Conservation (phyloP, 305 asterid genomes). For the Striga hermonthica region DNA sequence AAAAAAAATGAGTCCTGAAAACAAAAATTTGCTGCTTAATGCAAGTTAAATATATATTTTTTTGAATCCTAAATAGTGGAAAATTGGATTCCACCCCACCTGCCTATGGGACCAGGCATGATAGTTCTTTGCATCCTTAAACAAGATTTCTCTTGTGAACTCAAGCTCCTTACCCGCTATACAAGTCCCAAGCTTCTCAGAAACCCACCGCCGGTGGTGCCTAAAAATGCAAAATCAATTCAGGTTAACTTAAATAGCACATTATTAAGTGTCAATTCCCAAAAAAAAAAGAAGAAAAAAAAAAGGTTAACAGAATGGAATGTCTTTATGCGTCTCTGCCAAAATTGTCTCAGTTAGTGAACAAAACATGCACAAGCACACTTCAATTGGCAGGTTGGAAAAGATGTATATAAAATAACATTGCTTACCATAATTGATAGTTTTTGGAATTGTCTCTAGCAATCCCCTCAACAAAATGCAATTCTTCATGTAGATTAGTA, state of each 20-base stretch:
- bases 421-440: constrained; percentile 82
- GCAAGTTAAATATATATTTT: background rate
- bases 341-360: background rate
- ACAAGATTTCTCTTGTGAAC: constrained; percentile 61
- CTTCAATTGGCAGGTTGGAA: background rate
- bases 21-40: constrained; percentile 5
- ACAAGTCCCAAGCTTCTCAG: constrained; percentile 70
- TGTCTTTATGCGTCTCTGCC: too few relatives aligned
- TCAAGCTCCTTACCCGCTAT: constrained; percentile 62
- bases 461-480: constrained; percentile 60
- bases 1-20: constrained; percentile 13
- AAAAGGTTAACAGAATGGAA: too few relatives aligned
- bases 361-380: constrained; percentile 20
- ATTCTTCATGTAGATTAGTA: constrained; percentile 61
- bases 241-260: too few relatives aligned
- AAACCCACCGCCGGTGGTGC: constrained; percentile 98
- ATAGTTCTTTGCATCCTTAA: constrained; percentile 82
- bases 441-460: constrained; percentile 68
- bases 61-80: constrained; percentile 25
- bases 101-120: constrained; percentile 99
- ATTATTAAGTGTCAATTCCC: background rate
- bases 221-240: constrained; percentile 36
- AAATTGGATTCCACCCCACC: constrained; percentile 41
- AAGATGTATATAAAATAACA: constrained; percentile 18
- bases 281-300: background rate